These are phyloP conservation scores for Pseudogymnoascus sp. DNA, from an alignment of 2,329 filamentous ascomycete genomes.

Conservation along the genomic window DNA sequence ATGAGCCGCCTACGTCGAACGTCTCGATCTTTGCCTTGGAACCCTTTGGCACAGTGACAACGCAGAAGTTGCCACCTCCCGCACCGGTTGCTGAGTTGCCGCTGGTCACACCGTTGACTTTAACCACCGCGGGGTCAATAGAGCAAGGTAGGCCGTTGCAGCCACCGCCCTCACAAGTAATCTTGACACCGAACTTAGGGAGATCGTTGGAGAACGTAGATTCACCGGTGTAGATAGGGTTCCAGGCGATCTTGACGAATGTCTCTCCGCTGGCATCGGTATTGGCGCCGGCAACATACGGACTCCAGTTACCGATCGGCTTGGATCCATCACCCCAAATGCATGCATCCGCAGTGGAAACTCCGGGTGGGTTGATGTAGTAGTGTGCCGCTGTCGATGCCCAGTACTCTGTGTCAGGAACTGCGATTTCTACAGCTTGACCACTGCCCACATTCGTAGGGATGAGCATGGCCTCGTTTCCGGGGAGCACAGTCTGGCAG, in stretches of 20 bases:
- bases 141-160: constrained; percentile 69
- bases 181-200: constrained; percentile 59
- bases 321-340: constrained; percentile 58
- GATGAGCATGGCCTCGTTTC: constrained; percentile 75
- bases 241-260: constrained; percentile 68
- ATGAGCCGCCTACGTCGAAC: constrained; percentile 31
- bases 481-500: constrained; percentile 72
- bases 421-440: constrained; percentile 48
- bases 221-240: constrained; percentile 60
- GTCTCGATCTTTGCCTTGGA: constrained; percentile 59
- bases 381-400: constrained; percentile 64
- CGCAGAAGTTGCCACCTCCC: constrained; percentile 62
- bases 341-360: constrained; percentile 51
- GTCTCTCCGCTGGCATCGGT: constrained; percentile 55
- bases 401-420: constrained; percentile 65
- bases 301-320: constrained; percentile 66
- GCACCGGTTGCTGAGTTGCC: constrained; percentile 48
- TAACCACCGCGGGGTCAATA: constrained; percentile 52
- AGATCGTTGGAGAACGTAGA: constrained; percentile 43
- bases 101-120: constrained; percentile 51
- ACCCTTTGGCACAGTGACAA: constrained; percentile 64
- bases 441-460: constrained; percentile 54
- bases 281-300: constrained; percentile 70
- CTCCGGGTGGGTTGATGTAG: constrained; percentile 70
- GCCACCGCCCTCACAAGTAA: constrained; percentile 55